Base-by-base conservation (phyloP, 2,329 filamentous ascomycete species). In the Gremmenia infestans region DNA sequence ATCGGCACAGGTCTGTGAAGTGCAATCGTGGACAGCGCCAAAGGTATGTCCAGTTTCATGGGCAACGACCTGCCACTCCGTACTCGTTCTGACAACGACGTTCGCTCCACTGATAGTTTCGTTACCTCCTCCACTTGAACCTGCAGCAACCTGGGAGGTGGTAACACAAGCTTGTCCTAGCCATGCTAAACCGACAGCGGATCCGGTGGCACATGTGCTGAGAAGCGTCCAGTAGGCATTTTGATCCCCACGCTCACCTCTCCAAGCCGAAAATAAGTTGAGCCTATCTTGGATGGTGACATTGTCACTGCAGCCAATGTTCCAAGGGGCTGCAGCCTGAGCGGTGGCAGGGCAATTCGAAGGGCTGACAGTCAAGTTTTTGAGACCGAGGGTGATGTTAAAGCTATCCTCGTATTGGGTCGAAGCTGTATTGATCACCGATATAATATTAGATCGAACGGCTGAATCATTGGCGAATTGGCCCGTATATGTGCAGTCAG, bases 31-130 rank as follows among this genome's bases (percentile, higher is more conserved):
- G 9, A 97, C 91, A 5, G 93, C 94, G 47, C 93, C 93, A 71
- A 96, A 97, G 0, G 91, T 97, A 71, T 97, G 93, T 1, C 92
- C 93, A 3, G 87, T 86, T 72, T 97, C 93, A 70, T 97, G 93
- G 32, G 93, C 93, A 72, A 97, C 90, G 56, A 97, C 88, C 71
- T 97, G 91, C 93, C 93, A 97, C 70, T 96, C 92, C 3, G 84
- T 87, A 22, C 82, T 79, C 0, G 91, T 96, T 61, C 84, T 84
- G 25, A 94, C 86, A 22, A 99, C 91, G 1, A 99, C 89, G 68
- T 97, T 97, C 58, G 93, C 86, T 35, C 89, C 89, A 19, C 88
- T 86, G 32, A 96, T 88, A 0, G 85, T 89, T 72, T 94, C 88
- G 58, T 81, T 82, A 32, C 73, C 37, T 40, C 8, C 37, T 15